Evolutionary conservation across 2,329 filamentous ascomycete genomes (phyloP).

Genomic region (Dactylonectria macrodidyma): DNA sequence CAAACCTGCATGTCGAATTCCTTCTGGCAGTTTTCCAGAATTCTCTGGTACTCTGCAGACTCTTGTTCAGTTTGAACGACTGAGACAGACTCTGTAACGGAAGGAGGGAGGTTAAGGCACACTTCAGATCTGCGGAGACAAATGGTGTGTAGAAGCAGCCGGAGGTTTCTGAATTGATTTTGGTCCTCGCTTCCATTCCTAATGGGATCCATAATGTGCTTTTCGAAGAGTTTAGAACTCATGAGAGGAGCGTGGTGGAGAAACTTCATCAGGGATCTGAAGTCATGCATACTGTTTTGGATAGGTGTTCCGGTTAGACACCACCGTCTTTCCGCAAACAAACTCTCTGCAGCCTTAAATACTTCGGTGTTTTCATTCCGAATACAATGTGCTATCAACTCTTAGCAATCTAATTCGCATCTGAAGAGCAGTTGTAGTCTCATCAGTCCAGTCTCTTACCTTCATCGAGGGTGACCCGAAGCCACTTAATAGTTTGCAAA

Average conservation of each 20-base stretch:
- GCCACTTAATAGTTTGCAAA: not conserved
- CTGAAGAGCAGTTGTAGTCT: too few relatives aligned
- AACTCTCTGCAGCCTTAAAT: not conserved
- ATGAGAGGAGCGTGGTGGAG: not conserved
- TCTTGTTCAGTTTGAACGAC: not conserved
- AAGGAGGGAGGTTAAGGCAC: not conserved
- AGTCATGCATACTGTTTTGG: not conserved
- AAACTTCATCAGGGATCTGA: not conserved
- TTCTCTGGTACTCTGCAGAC: not conserved
- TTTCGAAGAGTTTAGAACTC: not conserved
- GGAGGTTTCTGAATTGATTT: not conserved
- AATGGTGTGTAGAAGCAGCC: not conserved
- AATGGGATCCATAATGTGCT: not conserved
- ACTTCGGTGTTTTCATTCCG: not conserved
- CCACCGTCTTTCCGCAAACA: not conserved
- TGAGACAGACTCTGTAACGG: not conserved
- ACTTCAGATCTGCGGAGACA: slow-evolving; percentile 1
- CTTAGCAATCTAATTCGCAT: too few relatives aligned
- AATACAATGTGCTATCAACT: not conserved
- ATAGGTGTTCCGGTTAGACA: not conserved
- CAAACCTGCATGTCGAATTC: slow-evolving; percentile 1
- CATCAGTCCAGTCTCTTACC: not conserved
- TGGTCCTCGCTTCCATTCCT: not conserved
- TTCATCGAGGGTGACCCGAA: not conserved
- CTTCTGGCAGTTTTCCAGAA: not conserved